Evolutionary conservation across 768 basidiomycete species (phyloP).

Genomic region (Russula virescens): DNA sequence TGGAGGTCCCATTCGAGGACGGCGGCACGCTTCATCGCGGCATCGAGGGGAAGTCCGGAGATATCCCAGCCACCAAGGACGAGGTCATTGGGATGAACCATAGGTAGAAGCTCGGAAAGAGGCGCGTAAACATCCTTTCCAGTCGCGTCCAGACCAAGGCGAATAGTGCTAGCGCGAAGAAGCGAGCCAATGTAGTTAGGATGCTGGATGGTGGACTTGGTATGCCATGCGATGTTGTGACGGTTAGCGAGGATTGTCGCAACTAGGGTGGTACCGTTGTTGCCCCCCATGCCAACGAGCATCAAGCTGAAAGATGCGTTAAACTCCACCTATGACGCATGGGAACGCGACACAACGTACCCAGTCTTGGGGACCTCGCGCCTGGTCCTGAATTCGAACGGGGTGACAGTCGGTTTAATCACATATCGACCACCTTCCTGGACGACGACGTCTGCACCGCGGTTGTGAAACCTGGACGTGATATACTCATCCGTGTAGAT

Average conservation of each 20-base stretch:
- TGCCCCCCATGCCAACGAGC: constrained; percentile 96
- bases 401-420: constrained; percentile 72
- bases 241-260: constrained; percentile 96
- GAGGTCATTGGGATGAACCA: constrained; percentile 98
- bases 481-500: constrained; percentile 78
- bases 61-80: constrained; percentile 99
- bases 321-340: constrained; percentile 3
- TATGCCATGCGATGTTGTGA: constrained; percentile 91
- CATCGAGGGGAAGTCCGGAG: constrained; percentile 75
- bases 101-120: constrained; percentile 86
- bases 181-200: constrained; percentile 98
- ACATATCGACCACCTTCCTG: constrained; percentile 63
- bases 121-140: constrained; percentile 93
- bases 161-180: constrained; percentile 91
- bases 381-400: constrained; percentile 88
- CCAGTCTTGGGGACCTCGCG: constrained; percentile 86
- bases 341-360: constrained; percentile 36
- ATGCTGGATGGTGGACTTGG: constrained; percentile 84
- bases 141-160: constrained; percentile 74
- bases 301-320: constrained; percentile 56
- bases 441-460: constrained; percentile 65
- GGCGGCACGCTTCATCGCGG: constrained; percentile 88
- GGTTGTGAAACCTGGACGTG: constrained; percentile 76
- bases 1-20: constrained; percentile 97
- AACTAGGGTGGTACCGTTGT: constrained; percentile 92